Evolutionary conservation across 768 basidiomycete species (phyloP), one percentile per base, ranked within the genome.

Genomic region (Collybia sp.): DNA sequence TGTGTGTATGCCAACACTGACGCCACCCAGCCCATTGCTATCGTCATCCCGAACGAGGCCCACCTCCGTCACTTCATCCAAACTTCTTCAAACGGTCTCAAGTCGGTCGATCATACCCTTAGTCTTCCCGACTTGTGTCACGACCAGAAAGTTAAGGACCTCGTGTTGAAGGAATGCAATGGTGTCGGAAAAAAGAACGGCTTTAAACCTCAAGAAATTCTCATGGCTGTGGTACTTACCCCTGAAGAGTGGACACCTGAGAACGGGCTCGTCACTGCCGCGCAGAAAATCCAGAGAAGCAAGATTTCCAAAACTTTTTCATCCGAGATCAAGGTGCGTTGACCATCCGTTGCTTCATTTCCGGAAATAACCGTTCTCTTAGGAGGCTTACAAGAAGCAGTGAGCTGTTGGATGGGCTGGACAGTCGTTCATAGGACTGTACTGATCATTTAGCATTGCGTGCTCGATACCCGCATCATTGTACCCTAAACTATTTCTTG

Each of bases 201-300:
- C 3, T 86, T 95, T 66, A 92, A 88, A 69, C 57, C 72, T 37
- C 78, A 85, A 68, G 92, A 95, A 68, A 63, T 83, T 43, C 66
- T 94, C 30, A 80, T 86, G 59, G 82, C 73, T 17, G 85, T 93
- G 19, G 76, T 95, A 15, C 64, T 95, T 56, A 85, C 85, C 5
- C 59, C 83, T 20, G 87, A 93, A 3, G 91, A 93, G 66, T 94
- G 93, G 93, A 93, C 91, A 5, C 89, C 93, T 0, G 88, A 94
- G 72, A 88, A 63, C 49, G 93, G 90, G 33, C 72, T 94, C 33
- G 81, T 93, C 40, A 94, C 93, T 0, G 84, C 88, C 5, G 88
- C 88, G 45, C 87, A 89, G 73, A 89, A 91, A 73, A 69, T 90
- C 10, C 85, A 91, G 65, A 65, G 88, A 52, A 76, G 68, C 61